Percentiles rank a stretch among this genome's conserved stretches.
These are phyloP conservation scores for Colletotrichum noveboracense DNA, from an alignment of 2,329 filamentous ascomycete species.

Conservation along the genomic window DNA sequence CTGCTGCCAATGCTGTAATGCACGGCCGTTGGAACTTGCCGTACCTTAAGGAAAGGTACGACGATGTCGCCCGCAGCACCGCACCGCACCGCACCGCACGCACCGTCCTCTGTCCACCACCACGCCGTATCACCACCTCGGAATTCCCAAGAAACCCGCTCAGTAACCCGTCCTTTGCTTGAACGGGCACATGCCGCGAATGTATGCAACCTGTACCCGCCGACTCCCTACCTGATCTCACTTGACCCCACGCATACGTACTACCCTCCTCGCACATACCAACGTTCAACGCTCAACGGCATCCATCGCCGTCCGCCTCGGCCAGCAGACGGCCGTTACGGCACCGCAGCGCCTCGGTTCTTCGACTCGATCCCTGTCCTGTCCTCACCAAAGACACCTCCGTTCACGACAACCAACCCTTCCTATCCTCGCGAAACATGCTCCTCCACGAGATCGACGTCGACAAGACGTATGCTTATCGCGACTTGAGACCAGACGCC, in stretches of 20 bases:
- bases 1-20: background rate
- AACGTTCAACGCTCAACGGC: background rate
- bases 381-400: background rate
- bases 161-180: background rate
- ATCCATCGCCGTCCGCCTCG: background rate
- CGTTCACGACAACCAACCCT: background rate
- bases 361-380: background rate
- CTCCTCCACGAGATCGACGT: constrained; percentile 6
- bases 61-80: background rate
- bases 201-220: constrained; percentile 4
- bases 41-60: background rate
- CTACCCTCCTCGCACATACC: background rate
- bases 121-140: background rate
- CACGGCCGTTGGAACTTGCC: background rate
- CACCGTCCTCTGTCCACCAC: background rate
- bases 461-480: constrained; percentile 19
- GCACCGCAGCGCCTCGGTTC: background rate
- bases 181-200: constrained; percentile 11
- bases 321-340: background rate
- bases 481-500: constrained; percentile 12
- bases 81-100: background rate
- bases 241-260: background rate
- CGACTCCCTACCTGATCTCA: background rate
- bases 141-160: background rate
- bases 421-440: background rate